A percentile compares a stretch with the other conserved stretches of the same genome.
These are phyloP conservation scores for Quercus agrifolia DNA, from an alignment of 306 rosid genomes.

Conservation along the genomic window DNA sequence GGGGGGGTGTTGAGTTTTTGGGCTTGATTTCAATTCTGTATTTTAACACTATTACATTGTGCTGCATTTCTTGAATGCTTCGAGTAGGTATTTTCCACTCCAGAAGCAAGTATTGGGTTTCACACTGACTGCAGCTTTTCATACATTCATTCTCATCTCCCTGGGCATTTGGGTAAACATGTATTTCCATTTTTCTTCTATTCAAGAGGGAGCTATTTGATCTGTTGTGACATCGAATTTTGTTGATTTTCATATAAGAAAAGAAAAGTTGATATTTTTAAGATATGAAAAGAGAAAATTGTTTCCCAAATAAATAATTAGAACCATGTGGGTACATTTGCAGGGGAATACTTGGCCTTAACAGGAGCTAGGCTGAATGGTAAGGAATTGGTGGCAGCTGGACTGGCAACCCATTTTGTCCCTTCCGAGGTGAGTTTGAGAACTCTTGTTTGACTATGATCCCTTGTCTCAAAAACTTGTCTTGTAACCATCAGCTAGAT, in stretches of 20 bases:
- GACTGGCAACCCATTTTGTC: constrained; percentile 88
- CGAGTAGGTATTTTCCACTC: constrained; percentile 80
- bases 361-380: constrained; percentile 79
- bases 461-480: background rate
- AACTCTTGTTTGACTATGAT: background rate
- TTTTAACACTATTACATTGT: background rate
- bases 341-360: constrained; percentile 88
- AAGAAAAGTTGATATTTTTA: background rate
- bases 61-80: constrained; percentile 18
- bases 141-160: constrained; percentile 72
- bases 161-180: constrained; percentile 71
- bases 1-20: background rate
- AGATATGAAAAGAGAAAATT: background rate
- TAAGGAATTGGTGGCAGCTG: constrained; percentile 73
- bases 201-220: background rate
- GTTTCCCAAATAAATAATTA: background rate
- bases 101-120: constrained; percentile 92
- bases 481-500: background rate
- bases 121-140: constrained; percentile 97
- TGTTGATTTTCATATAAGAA: background rate
- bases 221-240: background rate
- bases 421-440: constrained; percentile 64
- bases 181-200: background rate
- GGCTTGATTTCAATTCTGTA: background rate
- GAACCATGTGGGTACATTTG: constrained; percentile 19